Evolutionary conservation across 352 stramenopile species (phyloP), one percentile per base, ranked within the genome.

Genomic region (Elongisporangium undulatum): DNA sequence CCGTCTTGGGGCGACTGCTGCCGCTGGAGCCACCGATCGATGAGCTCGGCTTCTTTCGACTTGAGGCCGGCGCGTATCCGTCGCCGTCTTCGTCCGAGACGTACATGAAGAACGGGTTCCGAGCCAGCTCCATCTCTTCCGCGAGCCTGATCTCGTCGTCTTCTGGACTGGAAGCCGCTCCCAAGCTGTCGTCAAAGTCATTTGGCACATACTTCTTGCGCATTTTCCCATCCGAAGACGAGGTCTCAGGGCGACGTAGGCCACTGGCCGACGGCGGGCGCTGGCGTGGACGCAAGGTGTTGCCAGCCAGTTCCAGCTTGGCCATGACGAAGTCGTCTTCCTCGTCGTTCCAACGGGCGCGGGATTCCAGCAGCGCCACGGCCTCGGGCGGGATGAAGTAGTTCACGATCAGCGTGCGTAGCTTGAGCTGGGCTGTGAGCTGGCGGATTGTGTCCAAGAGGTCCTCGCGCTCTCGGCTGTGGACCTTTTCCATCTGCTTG

Each of bases 381-480:
- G 74, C 71, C 23, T 92, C 80, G 0, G 73, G 68, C 2, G 88
- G 87, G 64, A 94, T 95, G 62, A 98, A 98, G 59, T 96, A 87
- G 41, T 96, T 79, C 17, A 99, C 77, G 26, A 98, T 67, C 4
- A 98, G 79, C 51, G 97, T 79, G 70, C 98, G 98, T 20, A 99
- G 80, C 77, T 99, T 99, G 55, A 99, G 68, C 58, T 98, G 92
- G 13, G 82, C 88, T n/a, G 90, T 97, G 34, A 99, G 77, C 67
- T 99, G 86, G 15, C 97, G 87, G 53, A 99, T 98, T 4, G 92
- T 97, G 64, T 98, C 92, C 20, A 99, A 67, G 59, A 98, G 77
- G 57, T 98, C 95, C 54, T 98, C 93, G 26, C 93, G 87, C 68
- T 99, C 97, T 3, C 81, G 80, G 17, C 68, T 68, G 56, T 98